These are phyloP conservation scores for Kalmanozyma brasiliensis DNA, from an alignment of 1,284 basidiomycete species.

Conservation along the genomic window DNA sequence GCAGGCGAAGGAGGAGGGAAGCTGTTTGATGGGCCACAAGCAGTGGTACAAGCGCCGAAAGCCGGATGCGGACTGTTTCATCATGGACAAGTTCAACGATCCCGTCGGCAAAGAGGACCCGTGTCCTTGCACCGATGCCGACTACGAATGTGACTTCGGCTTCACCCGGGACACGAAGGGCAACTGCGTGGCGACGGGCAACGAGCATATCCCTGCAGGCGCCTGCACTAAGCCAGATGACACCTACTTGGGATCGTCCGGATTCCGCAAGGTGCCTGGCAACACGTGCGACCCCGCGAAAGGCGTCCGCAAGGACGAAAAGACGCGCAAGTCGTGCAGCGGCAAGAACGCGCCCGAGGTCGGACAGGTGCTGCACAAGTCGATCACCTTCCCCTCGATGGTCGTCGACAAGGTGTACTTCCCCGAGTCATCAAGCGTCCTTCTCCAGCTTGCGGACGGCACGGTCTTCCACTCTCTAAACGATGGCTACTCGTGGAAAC, in stretches of 20 bases:
- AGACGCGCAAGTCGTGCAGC: slow-evolving; percentile 79
- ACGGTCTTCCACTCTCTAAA: slow-evolving; percentile 91
- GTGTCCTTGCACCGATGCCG: slow-evolving; percentile 84
- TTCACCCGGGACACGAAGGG: slow-evolving; percentile 77
- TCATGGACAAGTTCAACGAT: slow-evolving; percentile 79
- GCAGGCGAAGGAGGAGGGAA: slow-evolving; percentile 73
- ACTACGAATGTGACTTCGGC: slow-evolving; percentile 96
- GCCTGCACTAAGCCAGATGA: slow-evolving; percentile 74
- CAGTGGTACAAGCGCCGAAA: slow-evolving; percentile 94
- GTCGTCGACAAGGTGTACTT: slow-evolving; percentile 88
- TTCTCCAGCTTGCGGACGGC: slow-evolving; percentile 81
- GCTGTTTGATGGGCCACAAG: slow-evolving; percentile 94
- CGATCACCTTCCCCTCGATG: slow-evolving; percentile 77
- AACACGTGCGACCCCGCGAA: slow-evolving; percentile 79
- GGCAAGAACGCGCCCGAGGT: slow-evolving; percentile 67
- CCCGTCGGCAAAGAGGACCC: slow-evolving; percentile 76
- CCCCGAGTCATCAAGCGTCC: slow-evolving; percentile 76
- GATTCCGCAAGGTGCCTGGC: slow-evolving; percentile 90
- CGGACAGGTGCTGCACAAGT: slow-evolving; percentile 64
- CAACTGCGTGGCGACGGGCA: slow-evolving; percentile 82
- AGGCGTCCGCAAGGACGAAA: slow-evolving; percentile 78
- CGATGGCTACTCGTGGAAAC: slow-evolving; percentile 91
- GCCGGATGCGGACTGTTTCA: slow-evolving; percentile 83
- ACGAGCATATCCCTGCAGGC: slow-evolving; percentile 83
- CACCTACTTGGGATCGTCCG: slow-evolving; percentile 86